Percentiles rank a stretch among this genome's conserved stretches.
These are phyloP conservation scores for Fusarium tuaranense DNA, from an alignment of 2,329 filamentous ascomycete species.

Conservation along the genomic window DNA sequence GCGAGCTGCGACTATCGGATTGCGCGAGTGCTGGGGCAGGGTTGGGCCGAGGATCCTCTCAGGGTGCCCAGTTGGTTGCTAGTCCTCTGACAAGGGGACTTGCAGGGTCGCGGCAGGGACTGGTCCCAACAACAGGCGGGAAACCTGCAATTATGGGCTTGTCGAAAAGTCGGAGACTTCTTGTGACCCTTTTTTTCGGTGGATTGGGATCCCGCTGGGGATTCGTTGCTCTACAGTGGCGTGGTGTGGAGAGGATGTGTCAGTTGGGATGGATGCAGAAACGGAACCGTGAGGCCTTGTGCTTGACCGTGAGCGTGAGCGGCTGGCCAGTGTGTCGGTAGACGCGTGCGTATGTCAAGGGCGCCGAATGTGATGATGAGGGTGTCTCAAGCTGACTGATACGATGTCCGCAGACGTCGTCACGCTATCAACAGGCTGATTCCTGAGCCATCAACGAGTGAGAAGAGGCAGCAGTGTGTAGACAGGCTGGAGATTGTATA, in stretches of 20 bases:
- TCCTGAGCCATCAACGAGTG: slow-evolving; percentile 15
- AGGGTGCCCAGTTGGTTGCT: slow-evolving; percentile 35
- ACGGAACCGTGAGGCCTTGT: slow-evolving; percentile 9
- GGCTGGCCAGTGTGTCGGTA: slow-evolving; percentile 19
- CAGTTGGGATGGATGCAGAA: slow-evolving; percentile 29
- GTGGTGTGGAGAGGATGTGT: slow-evolving; percentile 34
- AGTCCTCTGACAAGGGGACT: slow-evolving; percentile 19
- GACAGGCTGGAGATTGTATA: slow-evolving; percentile 10
- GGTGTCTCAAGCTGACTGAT: slow-evolving; percentile 37
- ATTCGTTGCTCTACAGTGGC: slow-evolving; percentile 26
- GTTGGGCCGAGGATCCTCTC: slow-evolving; percentile 30
- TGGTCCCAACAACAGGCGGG: slow-evolving; percentile 22
- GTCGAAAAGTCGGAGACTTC: slow-evolving; percentile 32
- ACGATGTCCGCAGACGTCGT: slow-evolving; percentile 38
- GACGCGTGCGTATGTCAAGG: slow-evolving; percentile 8
- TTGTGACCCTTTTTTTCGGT: slow-evolving; percentile 28
- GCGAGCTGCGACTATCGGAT: slow-evolving; percentile 41
- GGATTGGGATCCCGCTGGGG: slow-evolving; percentile 24
- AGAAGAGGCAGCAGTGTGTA: background rate
- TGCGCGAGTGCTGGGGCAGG: slow-evolving; percentile 33
- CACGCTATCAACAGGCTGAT: slow-evolving; percentile 30
- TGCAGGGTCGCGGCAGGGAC: slow-evolving; percentile 27
- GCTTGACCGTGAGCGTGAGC: slow-evolving; percentile 30
- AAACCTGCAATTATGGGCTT: slow-evolving; percentile 31
- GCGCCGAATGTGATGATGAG: slow-evolving; percentile 5